Evolutionary conservation across 257 asterid species (phyloP), one percentile per base, ranked within the genome.

Genomic region (Thymus mandschuricus): DNA sequence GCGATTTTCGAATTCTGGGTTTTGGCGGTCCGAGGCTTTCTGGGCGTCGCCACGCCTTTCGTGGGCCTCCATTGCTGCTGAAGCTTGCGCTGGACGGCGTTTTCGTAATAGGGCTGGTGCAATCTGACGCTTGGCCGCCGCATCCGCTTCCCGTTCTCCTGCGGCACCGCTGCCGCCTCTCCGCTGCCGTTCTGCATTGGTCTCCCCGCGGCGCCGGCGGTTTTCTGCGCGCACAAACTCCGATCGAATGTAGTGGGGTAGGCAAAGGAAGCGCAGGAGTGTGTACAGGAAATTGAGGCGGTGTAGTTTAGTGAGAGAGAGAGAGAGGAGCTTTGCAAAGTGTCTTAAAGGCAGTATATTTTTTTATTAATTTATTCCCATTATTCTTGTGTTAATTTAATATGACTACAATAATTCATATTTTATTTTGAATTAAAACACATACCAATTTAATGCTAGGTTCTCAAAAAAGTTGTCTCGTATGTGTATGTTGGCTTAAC

Each of bases 91-190:
- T 65, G 76, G 71, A 68, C 52, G 6, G 78, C 72, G 64, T 57
- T 43, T 56, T 75, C 85, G 77, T 78, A 76, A 21, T 76, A 83
- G 35, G 88, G 86, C 68, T 78, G 81, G 68, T 76, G 78, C 64
- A 83, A 46, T 52, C 88, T 79, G 5, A 83, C 86, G 72, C 78
- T 83, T 10, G 88, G 88, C 54, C 88, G 84, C 75, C 86, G 83
- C 74, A 44, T 64, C 71, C 86, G 82, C 76, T 81, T 83, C 12
- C 12, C 54, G 29, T 58, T 48, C 80, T 29, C 72, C 60, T 65
- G 72, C 61, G 54, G 68, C 4, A 70, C 68, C 27, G 69, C 63
- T 2, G 58, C 68, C 15, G 44, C 73, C 6, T 64, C 76, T 45
- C 66, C 81, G 28, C 68, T 76, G 49, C 35, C 64, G 74, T n/a